Percentiles rank a stretch among this genome's conserved stretches.
phyloP scores from a whole-genome alignment of 2,329 filamentous ascomycete genomes.

The Colletotrichum simmondsii region DNA sequence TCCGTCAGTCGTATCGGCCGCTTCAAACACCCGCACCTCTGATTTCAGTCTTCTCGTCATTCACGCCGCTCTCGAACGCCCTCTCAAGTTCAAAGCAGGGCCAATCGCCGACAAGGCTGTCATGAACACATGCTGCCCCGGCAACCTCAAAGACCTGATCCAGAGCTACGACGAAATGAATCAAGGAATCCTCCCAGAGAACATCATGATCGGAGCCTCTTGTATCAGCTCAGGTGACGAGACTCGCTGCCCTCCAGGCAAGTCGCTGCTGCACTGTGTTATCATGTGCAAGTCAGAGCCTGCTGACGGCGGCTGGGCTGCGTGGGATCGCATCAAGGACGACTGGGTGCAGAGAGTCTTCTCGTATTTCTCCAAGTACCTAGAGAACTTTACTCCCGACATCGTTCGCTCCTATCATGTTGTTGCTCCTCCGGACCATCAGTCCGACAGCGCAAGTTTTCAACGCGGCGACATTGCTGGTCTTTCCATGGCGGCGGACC shows the following conservation, averaged over 20 bases:
- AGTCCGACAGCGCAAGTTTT: slow-evolving; percentile 15
- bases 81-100: not conserved
- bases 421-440: slow-evolving; percentile 6
- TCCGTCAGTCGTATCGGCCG: not conserved
- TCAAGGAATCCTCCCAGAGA: not conserved
- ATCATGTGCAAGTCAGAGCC: slow-evolving; percentile 11
- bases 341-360: slow-evolving; percentile 1
- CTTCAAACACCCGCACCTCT: not conserved
- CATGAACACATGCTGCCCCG: not conserved
- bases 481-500: slow-evolving; percentile 5
- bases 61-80: not conserved
- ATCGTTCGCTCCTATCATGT: slow-evolving; percentile 14
- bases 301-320: slow-evolving; percentile 3
- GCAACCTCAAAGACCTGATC: not conserved
- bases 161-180: not conserved
- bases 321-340: not conserved
- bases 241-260: not conserved
- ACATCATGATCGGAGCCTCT: not conserved
- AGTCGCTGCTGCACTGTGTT: slow-evolving; percentile 10
- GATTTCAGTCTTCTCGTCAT: not conserved
- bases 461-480: slow-evolving; percentile 9
- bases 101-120: not conserved
- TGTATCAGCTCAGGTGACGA: not conserved
- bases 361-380: slow-evolving; percentile 1
- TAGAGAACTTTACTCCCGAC: slow-evolving; percentile 4